phyloP scores from a whole-genome alignment of 192 early-diverging fungal species.

The Backusella liffmaniae region DNA sequence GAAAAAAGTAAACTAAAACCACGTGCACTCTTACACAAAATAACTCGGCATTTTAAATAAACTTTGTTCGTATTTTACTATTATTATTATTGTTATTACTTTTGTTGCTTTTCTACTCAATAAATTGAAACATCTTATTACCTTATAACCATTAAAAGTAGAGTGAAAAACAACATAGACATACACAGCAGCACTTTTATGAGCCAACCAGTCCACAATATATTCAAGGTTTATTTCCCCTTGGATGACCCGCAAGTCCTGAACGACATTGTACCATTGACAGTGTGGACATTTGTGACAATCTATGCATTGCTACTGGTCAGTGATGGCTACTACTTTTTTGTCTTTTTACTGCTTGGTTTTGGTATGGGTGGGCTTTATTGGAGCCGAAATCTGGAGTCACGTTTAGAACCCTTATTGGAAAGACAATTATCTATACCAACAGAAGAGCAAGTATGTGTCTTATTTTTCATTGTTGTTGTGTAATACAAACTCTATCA shows the following conservation, averaged over 20 bases:
- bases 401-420: neutral
- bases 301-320: conserved; percentile 14
- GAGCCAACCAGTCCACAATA: neutral
- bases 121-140: neutral
- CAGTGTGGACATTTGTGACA: neutral
- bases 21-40: neutral
- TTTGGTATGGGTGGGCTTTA: conserved; percentile 2
- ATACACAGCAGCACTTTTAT: neutral
- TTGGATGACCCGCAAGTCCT: neutral
- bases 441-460: neutral
- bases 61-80: neutral
- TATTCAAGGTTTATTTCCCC: neutral
- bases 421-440: neutral
- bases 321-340: conserved; percentile 11
- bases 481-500: neutral
- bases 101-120: too few relatives aligned
- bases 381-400: neutral
- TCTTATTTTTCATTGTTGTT: neutral
- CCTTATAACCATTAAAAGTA: neutral
- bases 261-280: neutral
- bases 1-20: neutral
- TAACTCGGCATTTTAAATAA: neutral
- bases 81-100: neutral
- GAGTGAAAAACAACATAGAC: neutral
- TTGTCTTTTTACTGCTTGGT: conserved; percentile 11